These are phyloP conservation scores for Castanea mollissima DNA, from an alignment of 306 rosid species.

Conservation along the genomic window DNA sequence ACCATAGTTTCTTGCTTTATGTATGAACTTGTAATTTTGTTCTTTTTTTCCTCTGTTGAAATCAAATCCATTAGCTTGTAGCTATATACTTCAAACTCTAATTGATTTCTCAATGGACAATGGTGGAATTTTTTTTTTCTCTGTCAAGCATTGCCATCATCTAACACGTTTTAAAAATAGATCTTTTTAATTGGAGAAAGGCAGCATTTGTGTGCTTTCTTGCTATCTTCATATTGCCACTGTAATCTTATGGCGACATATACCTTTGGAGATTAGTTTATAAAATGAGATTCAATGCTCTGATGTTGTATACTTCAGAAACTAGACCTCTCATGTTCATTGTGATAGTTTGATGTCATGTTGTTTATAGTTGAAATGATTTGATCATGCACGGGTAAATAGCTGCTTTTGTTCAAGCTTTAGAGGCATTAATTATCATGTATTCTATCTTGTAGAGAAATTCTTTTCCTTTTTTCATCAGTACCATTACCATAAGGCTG, in stretches of 20 bases:
- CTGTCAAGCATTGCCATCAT: slow-evolving; percentile 8
- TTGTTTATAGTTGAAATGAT: neutral
- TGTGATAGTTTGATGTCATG: neutral
- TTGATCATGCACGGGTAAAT: neutral
- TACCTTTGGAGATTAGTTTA: neutral
- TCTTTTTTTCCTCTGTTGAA: neutral
- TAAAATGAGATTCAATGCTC: neutral
- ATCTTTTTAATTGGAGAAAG: slow-evolving; percentile 17
- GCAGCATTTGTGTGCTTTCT: slow-evolving; percentile 3
- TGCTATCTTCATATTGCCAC: neutral
- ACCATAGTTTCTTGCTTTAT: slow-evolving; percentile 11
- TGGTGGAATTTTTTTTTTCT: neutral
- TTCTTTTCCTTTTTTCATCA: neutral
- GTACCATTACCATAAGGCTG: slow-evolving; percentile 24
- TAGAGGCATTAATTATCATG: neutral
- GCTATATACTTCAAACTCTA: slow-evolving; percentile 11
- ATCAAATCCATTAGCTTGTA: neutral
- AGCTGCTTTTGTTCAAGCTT: neutral
- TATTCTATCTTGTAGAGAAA: neutral
- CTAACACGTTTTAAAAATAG: neutral
- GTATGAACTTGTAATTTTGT: neutral
- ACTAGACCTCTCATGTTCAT: neutral
- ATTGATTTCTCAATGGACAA: slow-evolving; percentile 11
- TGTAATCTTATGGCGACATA: slow-evolving; percentile 5
- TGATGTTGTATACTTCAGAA: neutral